Base-by-base conservation (phyloP, 2,329 filamentous ascomycete species). In the Hymenoscyphus fructigenus region DNA sequence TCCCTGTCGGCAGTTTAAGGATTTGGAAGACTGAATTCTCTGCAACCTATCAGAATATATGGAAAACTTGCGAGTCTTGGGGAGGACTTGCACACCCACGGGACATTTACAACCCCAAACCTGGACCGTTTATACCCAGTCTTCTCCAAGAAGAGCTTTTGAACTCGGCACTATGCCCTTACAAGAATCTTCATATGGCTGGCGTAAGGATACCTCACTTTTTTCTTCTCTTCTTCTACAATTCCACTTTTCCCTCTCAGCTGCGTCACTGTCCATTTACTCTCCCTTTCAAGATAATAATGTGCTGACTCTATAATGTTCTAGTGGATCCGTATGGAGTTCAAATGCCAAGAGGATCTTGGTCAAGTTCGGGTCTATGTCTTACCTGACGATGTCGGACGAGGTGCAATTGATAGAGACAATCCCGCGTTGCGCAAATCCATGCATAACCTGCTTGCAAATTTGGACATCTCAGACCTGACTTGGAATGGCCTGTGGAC, bases 341-440 rank as follows among this genome's bases (percentile, higher is more conserved):
- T 74, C 38, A 72, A 69, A 56, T 57, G 57, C 0, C 68, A 65
- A 5, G 65, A 70, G 53, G 3, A 65, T 17, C 61, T 10, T 23
- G 74, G 73, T 7, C 73, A 75, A 58, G 50, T 86, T 7, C 82
- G 88, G 26, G 78, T 91, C 0, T 88, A 89, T 70, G 69, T 90
- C 3, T 80, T 91, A 1, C 87, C 89, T 1, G 86, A 90, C 68
- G 90, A 93, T 75, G 79, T 86, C 38, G 81, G 83, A 1, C 82
- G 85, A 34, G 74, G 79, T 1, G 74, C 76, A 3, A 78, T 91
- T n/a, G 78, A 84, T 47, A 81, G 86, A 6, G 78, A 77, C 1
- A 78, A 81, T 63, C 70, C 69, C 1, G 74, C 71, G 17, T 74
- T 90, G 5, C 78, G 78, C 32, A 81, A 76, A 60, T 75, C 79